Conservation (phyloP, 208 protist species). For the Leishmania turanica region DNA sequence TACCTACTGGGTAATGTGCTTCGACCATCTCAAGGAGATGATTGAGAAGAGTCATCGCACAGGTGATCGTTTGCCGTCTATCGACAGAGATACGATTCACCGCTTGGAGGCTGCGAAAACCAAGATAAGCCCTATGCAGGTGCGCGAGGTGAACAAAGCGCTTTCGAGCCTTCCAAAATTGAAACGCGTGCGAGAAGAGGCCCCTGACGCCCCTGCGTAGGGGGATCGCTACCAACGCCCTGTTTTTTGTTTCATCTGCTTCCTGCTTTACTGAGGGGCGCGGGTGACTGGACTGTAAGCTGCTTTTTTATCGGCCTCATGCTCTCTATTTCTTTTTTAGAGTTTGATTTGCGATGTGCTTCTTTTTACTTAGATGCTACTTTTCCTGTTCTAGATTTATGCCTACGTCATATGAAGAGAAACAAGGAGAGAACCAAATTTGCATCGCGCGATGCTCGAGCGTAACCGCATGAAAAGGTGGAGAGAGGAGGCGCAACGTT, state of each 20-base stretch:
- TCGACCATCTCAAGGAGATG: constrained; percentile 76
- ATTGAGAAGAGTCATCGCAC: constrained; percentile 39
- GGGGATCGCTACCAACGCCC: not conserved
- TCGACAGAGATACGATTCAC: constrained; percentile 51
- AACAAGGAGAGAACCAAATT: not conserved
- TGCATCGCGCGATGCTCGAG: not conserved
- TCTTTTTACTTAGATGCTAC: constrained; percentile 14
- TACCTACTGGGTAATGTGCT: constrained; percentile 78
- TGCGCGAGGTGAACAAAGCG: constrained; percentile 24
- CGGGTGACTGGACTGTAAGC: not conserved
- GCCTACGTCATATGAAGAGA: not conserved
- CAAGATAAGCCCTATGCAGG: constrained; percentile 27
- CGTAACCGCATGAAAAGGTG: not conserved
- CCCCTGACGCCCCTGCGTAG: not conserved
- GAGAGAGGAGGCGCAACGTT: not conserved
- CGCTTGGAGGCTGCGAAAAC: constrained; percentile 53
- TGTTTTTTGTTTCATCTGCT: constrained; percentile 5
- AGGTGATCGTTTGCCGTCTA: constrained; percentile 37
- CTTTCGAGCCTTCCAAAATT: constrained; percentile 9
- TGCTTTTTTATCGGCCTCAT: constrained; percentile 7
- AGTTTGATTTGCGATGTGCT: not conserved
- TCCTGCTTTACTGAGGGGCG: not conserved
- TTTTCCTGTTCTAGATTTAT: constrained; percentile 9
- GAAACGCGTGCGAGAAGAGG: constrained; percentile 32
- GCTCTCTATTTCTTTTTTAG: constrained; percentile 23